These are phyloP conservation scores for Pseudopyricularia cyperi DNA, from an alignment of 2,329 filamentous ascomycete genomes.

Conservation along the genomic window DNA sequence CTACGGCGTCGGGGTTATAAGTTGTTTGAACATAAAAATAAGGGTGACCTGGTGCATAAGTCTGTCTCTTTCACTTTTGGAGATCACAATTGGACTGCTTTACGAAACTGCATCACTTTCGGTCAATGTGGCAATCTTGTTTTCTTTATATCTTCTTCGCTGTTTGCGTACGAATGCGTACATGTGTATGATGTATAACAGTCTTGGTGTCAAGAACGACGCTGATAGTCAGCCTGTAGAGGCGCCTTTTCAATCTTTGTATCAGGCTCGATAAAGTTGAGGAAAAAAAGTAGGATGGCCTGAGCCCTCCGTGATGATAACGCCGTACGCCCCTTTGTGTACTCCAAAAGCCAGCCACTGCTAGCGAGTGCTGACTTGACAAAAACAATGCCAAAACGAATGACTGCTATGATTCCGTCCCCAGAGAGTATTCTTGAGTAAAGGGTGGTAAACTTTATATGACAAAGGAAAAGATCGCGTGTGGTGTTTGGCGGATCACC, in stretches of 20 bases:
- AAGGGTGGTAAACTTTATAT: neutral
- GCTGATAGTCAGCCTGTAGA: neutral
- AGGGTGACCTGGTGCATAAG: too few species aligned
- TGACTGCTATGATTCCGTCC: neutral
- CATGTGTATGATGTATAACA: neutral
- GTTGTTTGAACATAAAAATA: neutral
- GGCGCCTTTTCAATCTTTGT: neutral
- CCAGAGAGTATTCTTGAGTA: neutral
- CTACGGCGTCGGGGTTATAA: neutral
- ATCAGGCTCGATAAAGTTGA: neutral
- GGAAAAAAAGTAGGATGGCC: neutral
- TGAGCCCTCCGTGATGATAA: neutral
- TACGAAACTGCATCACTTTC: too few species aligned
- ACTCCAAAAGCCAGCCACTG: neutral
- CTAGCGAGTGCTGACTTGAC: neutral
- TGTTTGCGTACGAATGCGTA: too few species aligned
- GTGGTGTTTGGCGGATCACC: too few species aligned
- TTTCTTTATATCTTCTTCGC: too few species aligned
- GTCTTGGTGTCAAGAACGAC: neutral
- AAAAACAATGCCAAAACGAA: neutral
- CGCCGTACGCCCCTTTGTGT: neutral
- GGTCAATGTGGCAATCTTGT: too few species aligned
- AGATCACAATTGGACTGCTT: too few species aligned
- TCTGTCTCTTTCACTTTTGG: too few species aligned
- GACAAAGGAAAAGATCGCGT: neutral